Conservation (phyloP, 2,329 filamentous ascomycete species). For the Diaporthe longicolla region DNA sequence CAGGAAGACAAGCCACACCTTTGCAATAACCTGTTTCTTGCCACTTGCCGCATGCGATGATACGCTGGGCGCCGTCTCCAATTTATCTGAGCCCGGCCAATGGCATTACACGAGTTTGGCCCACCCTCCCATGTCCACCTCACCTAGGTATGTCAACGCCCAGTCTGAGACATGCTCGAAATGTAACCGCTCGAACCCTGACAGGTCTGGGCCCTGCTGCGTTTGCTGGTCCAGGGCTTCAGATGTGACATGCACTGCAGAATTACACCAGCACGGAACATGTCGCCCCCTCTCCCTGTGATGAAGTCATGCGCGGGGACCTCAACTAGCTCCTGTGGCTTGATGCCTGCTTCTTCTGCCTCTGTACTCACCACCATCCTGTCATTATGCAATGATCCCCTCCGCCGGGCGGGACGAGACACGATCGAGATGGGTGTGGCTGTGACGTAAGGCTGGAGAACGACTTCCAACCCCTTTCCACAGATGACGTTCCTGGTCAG, state of each 20-base stretch:
- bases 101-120: constrained; percentile 39
- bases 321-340: constrained; percentile 31
- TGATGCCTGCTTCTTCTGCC: constrained; percentile 33
- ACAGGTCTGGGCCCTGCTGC: constrained; percentile 25
- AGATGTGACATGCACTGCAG: constrained; percentile 28
- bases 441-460: constrained; percentile 42
- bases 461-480: background rate
- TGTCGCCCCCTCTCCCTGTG: background rate
- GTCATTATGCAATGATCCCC: constrained; percentile 33
- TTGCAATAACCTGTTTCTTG: constrained; percentile 44
- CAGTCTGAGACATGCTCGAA: constrained; percentile 29
- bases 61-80: constrained; percentile 33
- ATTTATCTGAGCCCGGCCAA: constrained; percentile 33
- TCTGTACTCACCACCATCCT: constrained; percentile 29
- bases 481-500: constrained; percentile 41
- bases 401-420: background rate
- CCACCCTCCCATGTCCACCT: constrained; percentile 32
- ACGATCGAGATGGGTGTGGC: constrained; percentile 43
- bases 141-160: constrained; percentile 15
- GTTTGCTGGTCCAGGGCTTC: background rate
- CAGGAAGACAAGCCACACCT: constrained; percentile 44
- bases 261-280: constrained; percentile 32
- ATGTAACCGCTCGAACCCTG: constrained; percentile 24
- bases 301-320: constrained; percentile 44
- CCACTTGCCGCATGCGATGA: constrained; percentile 34